Base-by-base conservation (phyloP, 371 early-diverging fungal genomes). In the Haplosporangium sp. region DNA sequence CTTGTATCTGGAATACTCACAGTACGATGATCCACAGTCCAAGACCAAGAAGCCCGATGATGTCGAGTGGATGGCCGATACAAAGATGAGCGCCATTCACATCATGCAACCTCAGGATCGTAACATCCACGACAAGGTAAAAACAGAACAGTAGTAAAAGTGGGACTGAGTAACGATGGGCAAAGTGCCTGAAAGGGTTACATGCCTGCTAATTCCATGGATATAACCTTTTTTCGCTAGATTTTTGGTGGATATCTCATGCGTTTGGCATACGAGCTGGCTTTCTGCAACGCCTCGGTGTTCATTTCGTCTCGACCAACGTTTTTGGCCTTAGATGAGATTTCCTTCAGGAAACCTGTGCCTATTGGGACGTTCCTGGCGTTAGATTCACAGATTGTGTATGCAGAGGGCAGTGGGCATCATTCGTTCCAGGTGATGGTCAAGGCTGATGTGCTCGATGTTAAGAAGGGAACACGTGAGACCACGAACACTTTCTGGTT, bases 211-310 rank as follows among this genome's bases (percentile, higher is more conserved):
- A 29, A 29, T 29, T 29, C 29, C 29, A 29, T 29, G 29, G 29
- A 29, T 29, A 29, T 29, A 29, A 29, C 29, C 11, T 41, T 11
- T 23, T 12, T 29, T 46, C 21, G 21, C 10, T 67, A 77, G 77
- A 93, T 98, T 52, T 98, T 98, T 88, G 98, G 98, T 64, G 94
- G 93, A 29, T 92, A 90, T 59, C 66, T 92, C 50, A 92, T 93
- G 93, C 89, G 90, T 42, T 83, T 92, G 50, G 95, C 94, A 4
- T 93, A 88, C 67, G 93, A 94, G 68, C 85, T 98, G 0, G 95
- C 94, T 1, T 93, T 87, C 83, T 85, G 92, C 20, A 91, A 91
- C 41, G 94, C 91, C 2, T 84, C 87, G 5, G 73, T 94, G 10
- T 93, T 89, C 55, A 82, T 87, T 38, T 83, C 86, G 14, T 74